These are phyloP conservation scores for Centaurea solstitialis DNA, from an alignment of 129 eudicot genomes.

Conservation along the genomic window DNA sequence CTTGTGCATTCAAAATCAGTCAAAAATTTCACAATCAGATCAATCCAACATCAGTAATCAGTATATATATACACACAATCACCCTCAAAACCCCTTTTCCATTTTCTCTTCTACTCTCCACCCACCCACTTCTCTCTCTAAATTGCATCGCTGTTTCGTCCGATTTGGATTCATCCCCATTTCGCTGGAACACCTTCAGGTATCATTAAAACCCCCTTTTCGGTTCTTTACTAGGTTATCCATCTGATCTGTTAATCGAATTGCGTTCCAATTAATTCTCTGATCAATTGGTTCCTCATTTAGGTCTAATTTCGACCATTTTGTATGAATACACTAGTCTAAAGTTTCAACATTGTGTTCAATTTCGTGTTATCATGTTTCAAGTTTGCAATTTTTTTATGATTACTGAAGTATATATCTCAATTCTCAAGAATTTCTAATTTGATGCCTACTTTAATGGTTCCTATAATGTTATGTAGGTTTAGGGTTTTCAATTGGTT, in stretches of 20 bases:
- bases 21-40: constrained; percentile 21
- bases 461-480: background rate
- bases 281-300: constrained; percentile 10
- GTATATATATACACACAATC: background rate
- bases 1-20: constrained; percentile 36
- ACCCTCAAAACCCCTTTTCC: constrained; percentile 25
- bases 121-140: constrained; percentile 8
- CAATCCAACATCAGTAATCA: background rate
- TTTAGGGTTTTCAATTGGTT: background rate
- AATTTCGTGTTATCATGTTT: constrained; percentile 3
- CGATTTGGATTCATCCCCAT: constrained; percentile 10
- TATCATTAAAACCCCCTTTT: background rate
- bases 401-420: background rate
- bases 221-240: background rate
- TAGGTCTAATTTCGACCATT: constrained; percentile 17
- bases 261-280: background rate
- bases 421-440: background rate
- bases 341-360: constrained; percentile 7
- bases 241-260: constrained; percentile 9
- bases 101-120: constrained; percentile 17
- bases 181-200: constrained; percentile 11
- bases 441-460: background rate
- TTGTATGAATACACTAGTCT: background rate
- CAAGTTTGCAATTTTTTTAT: background rate
- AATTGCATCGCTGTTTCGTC: constrained; percentile 8